Percentiles rank a stretch among this genome's conserved stretches.
Conservation (phyloP, 345 rosid genomes). For the Nasturtium officinale region DNA sequence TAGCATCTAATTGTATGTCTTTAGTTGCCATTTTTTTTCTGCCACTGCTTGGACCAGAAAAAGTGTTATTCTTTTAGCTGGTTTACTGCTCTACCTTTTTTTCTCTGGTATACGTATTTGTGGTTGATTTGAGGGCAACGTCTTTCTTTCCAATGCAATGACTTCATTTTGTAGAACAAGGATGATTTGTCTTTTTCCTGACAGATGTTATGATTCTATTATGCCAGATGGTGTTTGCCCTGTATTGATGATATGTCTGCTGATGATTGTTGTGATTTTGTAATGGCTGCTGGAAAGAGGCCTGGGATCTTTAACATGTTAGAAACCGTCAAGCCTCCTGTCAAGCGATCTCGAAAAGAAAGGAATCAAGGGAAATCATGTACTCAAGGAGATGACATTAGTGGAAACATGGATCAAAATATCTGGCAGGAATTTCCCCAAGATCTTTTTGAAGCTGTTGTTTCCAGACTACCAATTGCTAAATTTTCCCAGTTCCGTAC, state of each 20-base stretch:
- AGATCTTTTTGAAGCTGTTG: conserved; percentile 88
- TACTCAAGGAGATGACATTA: conserved; percentile 38
- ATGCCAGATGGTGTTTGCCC: conserved; percentile 68
- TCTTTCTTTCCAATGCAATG: not conserved
- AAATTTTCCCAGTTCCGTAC: conserved; percentile 86
- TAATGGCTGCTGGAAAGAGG: conserved; percentile 77
- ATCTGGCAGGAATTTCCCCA: conserved; percentile 95
- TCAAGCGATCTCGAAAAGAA: conserved; percentile 77
- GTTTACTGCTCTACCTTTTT: not conserved
- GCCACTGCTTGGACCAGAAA: not conserved
- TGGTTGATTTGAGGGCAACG: conserved; percentile 6
- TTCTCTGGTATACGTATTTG: conserved; percentile 12
- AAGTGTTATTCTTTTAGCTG: not conserved
- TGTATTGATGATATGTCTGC: conserved; percentile 59
- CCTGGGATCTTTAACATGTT: conserved; percentile 62
- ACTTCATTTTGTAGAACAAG: not conserved
- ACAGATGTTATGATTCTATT: conserved; percentile 4
- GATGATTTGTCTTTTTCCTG: not conserved
- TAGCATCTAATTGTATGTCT: not conserved
- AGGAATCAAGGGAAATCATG: conserved; percentile 58
- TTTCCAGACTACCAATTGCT: conserved; percentile 86
- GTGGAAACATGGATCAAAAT: conserved; percentile 71
- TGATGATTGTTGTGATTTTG: conserved; percentile 66
- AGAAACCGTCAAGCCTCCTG: conserved; percentile 71
- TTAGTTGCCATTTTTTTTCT: not conserved